phyloP scores from a whole-genome alignment of 2,329 filamentous ascomycete species.

The Aspergillus amoenus region DNA sequence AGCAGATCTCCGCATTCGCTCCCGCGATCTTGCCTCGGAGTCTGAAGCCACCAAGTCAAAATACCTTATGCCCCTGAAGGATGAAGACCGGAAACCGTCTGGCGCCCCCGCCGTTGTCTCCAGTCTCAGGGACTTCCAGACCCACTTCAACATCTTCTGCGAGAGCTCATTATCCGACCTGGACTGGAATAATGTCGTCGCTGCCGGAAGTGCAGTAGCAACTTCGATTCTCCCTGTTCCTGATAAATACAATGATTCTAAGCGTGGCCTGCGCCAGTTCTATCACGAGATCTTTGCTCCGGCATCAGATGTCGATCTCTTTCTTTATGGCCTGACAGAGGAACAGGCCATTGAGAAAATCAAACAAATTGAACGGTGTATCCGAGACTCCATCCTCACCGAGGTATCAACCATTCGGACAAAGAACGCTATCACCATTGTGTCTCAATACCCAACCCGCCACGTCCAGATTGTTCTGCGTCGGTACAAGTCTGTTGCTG shows the following conservation, averaged over 20 bases:
- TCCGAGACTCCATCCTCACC: conserved; percentile 75
- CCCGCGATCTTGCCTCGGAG: conserved; percentile 33
- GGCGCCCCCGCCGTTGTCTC: conserved; percentile 68
- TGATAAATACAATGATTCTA: conserved; percentile 59
- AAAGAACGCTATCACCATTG: conserved; percentile 85
- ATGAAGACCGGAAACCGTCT: conserved; percentile 59
- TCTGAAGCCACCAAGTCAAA: conserved; percentile 28
- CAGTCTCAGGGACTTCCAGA: conserved; percentile 68
- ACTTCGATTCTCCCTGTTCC: conserved; percentile 75
- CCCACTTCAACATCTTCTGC: conserved; percentile 79
- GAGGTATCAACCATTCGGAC: conserved; percentile 83
- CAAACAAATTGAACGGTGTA: conserved; percentile 71
- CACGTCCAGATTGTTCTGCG: conserved; percentile 85
- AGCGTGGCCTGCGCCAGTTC: conserved; percentile 64
- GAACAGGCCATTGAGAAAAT: conserved; percentile 80
- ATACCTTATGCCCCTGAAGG: conserved; percentile 35
- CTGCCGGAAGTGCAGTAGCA: conserved; percentile 75
- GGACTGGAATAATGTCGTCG: conserved; percentile 80
- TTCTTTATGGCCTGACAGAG: conserved; percentile 76
- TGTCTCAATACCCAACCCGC: conserved; percentile 76
- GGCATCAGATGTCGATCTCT: conserved; percentile 83
- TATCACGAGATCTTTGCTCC: conserved; percentile 81
- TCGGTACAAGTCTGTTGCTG: conserved; percentile 78
- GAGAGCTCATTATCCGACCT: conserved; percentile 74
- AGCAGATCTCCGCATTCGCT: conserved; percentile 29